Percentiles rank a stretch among this genome's conserved stretches.
phyloP scores from a whole-genome alignment of 2,329 filamentous ascomycete genomes.

The Daldinia sp. region DNA sequence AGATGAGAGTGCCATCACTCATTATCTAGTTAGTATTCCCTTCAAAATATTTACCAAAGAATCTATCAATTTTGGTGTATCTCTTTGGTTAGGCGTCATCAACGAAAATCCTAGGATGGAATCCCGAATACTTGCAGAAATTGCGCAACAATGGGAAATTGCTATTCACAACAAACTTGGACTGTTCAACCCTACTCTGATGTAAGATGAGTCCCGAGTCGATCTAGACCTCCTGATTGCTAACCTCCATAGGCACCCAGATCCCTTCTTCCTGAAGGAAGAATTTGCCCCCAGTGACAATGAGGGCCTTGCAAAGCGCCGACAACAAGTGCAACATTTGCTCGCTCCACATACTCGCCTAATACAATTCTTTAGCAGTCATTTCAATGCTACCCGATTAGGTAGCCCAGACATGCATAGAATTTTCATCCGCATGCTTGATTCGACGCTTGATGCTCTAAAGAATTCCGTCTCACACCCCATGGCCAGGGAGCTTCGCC shows the following conservation, averaged over 20 bases:
- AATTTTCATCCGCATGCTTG: constrained; percentile 82
- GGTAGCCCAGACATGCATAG: constrained; percentile 82
- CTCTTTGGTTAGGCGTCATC: constrained; percentile 95
- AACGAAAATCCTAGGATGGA: constrained; percentile 94
- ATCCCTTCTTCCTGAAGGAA: constrained; percentile 90
- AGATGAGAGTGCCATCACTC: constrained; percentile 80
- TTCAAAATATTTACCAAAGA: constrained; percentile 94
- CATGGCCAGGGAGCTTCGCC: constrained; percentile 88
- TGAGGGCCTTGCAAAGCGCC: constrained; percentile 74
- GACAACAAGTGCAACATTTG: constrained; percentile 81
- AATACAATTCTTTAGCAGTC: constrained; percentile 89
- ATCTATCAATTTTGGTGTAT: constrained; percentile 93
- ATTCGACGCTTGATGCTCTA: constrained; percentile 79
- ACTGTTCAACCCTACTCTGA: constrained; percentile 78
- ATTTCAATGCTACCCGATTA: constrained; percentile 92
- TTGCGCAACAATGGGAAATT: constrained; percentile 89
- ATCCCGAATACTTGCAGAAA: constrained; percentile 83
- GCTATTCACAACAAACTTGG: constrained; percentile 81
- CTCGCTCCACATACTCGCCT: constrained; percentile 87
- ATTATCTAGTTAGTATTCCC: constrained; percentile 90
- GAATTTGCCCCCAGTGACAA: constrained; percentile 94
- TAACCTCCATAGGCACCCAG: constrained; percentile 65
- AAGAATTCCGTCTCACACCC: constrained; percentile 78
- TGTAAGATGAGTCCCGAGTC: constrained; percentile 53
- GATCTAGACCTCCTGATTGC: constrained; percentile 28